Percentiles rank a stretch among this genome's conserved stretches.
Conservation (phyloP, 305 asterid genomes). For the Solanum hybrid region DNA sequence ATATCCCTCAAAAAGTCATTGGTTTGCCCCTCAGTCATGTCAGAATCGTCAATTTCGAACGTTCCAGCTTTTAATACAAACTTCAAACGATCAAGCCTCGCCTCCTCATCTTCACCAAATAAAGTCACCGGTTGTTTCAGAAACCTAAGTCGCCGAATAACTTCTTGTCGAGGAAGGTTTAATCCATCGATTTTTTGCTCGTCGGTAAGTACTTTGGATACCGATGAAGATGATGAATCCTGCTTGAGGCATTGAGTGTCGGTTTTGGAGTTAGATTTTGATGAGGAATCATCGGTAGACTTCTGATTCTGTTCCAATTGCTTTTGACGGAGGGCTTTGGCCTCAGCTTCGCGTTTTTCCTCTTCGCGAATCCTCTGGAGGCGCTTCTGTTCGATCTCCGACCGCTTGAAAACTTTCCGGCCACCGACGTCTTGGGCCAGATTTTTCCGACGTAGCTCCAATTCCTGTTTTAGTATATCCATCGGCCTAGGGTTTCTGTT, state of each 20-base stretch:
- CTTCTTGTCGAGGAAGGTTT: conserved; percentile 65
- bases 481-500: conserved; percentile 15
- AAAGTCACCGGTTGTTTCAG: conserved; percentile 80
- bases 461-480: conserved; percentile 84
- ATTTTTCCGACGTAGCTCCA: conserved; percentile 50
- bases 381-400: conserved; percentile 82
- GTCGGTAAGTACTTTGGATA: conserved; percentile 43
- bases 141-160: conserved; percentile 75
- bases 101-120: conserved; percentile 82
- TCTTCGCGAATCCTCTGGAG: conserved; percentile 77
- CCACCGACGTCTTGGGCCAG: conserved; percentile 60
- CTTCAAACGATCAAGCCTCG: conserved; percentile 68
- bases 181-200: conserved; percentile 61
- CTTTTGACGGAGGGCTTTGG: conserved; percentile 55
- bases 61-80: conserved; percentile 70
- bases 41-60: conserved; percentile 80
- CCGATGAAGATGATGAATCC: conserved; percentile 48
- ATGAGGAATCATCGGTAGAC: conserved; percentile 28
- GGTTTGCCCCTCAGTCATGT: conserved; percentile 97
- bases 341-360: conserved; percentile 71
- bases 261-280: conserved; percentile 33
- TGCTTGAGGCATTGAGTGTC: conserved; percentile 32
- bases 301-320: conserved; percentile 25
- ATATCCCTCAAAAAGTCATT: conserved; percentile 84
- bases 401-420: conserved; percentile 67